Evolutionary conservation across 129 eudicot genomes (phyloP).

Genomic region (Flaveria brownii): DNA sequence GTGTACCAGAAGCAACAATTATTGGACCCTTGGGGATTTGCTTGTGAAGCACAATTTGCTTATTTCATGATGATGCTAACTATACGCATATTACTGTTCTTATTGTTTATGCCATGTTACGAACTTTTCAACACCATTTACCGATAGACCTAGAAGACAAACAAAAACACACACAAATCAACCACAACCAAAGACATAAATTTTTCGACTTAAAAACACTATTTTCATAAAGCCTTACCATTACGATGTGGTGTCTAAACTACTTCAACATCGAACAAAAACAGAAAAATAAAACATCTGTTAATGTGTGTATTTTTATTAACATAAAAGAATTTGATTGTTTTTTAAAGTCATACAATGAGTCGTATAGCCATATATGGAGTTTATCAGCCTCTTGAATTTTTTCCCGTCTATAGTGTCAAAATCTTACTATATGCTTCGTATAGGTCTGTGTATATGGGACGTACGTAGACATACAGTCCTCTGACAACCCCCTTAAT

Average conservation of each 20-base stretch:
- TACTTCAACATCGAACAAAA: not conserved
- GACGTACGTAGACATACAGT: no score
- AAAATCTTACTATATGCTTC: no score
- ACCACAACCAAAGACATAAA: not conserved
- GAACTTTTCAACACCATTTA: slow-evolving; percentile 25
- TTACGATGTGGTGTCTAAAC: not conserved
- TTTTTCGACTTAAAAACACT: not conserved
- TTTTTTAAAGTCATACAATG: no score
- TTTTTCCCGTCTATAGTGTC: no score
- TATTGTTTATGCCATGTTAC: slow-evolving; percentile 28
- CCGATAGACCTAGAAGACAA: slow-evolving; percentile 14
- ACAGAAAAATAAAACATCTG: not conserved
- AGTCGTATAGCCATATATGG: no score
- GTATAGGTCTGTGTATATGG: no score
- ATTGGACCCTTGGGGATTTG: slow-evolving; percentile 37
- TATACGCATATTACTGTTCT: slow-evolving; percentile 9
- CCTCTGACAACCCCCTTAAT: no score
- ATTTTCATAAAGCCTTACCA: not conserved
- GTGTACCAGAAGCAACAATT: slow-evolving; percentile 39
- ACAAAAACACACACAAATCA: no score
- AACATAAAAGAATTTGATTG: no score
- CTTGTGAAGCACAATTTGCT: slow-evolving; percentile 28
- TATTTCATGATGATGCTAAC: slow-evolving; percentile 27
- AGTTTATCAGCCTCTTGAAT: no score
- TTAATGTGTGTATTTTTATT: not conserved